Evolutionary conservation across 176 grass and related monocot species (phyloP), one percentile per base, ranked within the genome.

Genomic region (Musa troglodytarum): DNA sequence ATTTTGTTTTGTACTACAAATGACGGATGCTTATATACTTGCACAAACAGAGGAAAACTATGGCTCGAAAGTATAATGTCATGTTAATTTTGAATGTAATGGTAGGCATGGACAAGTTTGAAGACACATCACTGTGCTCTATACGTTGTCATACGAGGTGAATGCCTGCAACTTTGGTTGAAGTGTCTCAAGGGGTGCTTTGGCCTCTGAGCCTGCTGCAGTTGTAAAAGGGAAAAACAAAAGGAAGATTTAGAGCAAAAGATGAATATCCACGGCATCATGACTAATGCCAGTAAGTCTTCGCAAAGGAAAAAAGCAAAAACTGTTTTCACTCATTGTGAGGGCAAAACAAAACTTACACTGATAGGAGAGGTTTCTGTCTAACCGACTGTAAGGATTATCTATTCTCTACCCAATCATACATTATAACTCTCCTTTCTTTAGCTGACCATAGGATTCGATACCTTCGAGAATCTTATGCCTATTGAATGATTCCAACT

Each of bases 141-240:
- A 71, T 14, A 19, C 15, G 29, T 29, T 29, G 29, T 29, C 24
- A 51, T 16, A 29, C 2, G 29, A 15, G 10, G 50, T 76, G 1
- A 1, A n/a, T n/a, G n/a, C n/a, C n/a, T n/a, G n/a, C n/a, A n/a
- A n/a, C n/a, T n/a, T 22, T 22, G 22, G 22, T 22, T 22, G 22
- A 22, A 22, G 22, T 22, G 22, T n/a, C n/a, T n/a, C n/a, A n/a
- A n/a, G n/a, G n/a, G n/a, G n/a, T n/a, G n/a, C n/a, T n/a, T n/a
- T n/a, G n/a, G n/a, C 22, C 89, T 93, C 73, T 78, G 85, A 59
- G 89, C 82, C 90, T 97, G 94, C 94, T 91, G 86, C 50, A 63
- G 74, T 21, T 64, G 79, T 81, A 79, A 58, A 52, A 1, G 34
- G 34, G 34, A 43, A 59, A 85, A 75, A 83, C 0, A 22, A 49